Conservation (phyloP, 2,329 filamentous ascomycete species). For the Arthrocladium fulminans region DNA sequence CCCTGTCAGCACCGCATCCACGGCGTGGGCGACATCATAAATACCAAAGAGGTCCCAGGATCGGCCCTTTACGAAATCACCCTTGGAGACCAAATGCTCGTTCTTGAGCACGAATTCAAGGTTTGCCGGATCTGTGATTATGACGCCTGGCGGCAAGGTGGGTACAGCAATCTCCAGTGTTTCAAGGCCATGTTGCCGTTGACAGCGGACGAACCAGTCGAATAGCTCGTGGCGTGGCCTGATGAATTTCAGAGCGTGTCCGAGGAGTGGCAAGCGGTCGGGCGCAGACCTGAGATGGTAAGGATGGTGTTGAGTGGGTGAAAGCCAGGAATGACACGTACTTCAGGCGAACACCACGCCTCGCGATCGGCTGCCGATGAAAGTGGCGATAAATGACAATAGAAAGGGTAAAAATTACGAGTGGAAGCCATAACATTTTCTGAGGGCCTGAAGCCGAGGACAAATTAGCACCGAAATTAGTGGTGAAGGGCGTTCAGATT, state of each 20-base stretch:
- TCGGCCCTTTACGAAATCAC: constrained; percentile 51
- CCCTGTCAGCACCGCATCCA: neutral
- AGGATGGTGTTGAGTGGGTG: constrained; percentile 6
- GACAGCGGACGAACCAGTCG: constrained; percentile 53
- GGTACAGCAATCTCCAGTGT: constrained; percentile 57
- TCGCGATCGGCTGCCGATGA: neutral
- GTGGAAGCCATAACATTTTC: constrained; percentile 4
- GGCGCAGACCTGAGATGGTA: constrained; percentile 13
- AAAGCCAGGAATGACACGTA: constrained; percentile 14
- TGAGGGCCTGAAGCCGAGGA: neutral
- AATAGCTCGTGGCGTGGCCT: constrained; percentile 53
- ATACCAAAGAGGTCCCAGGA: constrained; percentile 55
- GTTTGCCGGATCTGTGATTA: constrained; percentile 54
- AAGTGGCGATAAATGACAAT: constrained; percentile 7
- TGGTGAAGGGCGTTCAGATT: neutral
- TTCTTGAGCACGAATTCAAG: constrained; percentile 56
- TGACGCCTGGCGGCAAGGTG: constrained; percentile 52
- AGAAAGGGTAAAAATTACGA: constrained; percentile 8
- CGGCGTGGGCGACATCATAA: constrained; percentile 9
- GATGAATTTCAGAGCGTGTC: constrained; percentile 55
- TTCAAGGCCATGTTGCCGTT: constrained; percentile 48
- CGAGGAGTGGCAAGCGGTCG: constrained; percentile 41
- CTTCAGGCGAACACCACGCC: constrained; percentile 5
- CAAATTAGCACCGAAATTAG: neutral
- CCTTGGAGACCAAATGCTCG: constrained; percentile 53